Conservation (phyloP, 768 basidiomycete species). For the Suillus subalutaceus region DNA sequence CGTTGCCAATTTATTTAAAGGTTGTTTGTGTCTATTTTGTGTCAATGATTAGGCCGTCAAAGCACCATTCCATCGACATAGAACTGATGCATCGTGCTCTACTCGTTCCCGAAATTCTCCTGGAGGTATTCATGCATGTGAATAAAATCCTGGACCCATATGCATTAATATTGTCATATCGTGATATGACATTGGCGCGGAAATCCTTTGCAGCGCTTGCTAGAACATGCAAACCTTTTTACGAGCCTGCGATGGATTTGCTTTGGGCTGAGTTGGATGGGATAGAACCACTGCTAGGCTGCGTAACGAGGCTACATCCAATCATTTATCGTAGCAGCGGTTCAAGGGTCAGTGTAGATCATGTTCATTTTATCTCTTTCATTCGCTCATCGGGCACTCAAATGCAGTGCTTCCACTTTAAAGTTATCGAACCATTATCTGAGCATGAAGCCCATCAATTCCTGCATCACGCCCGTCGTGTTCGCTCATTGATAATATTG, state of each 20-base stretch:
- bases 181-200: background rate
- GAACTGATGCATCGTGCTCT: background rate
- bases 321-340: background rate
- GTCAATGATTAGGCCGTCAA: too few species aligned
- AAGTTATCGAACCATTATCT: background rate
- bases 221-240: slow-evolving; percentile 6
- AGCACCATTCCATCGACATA: too few species aligned
- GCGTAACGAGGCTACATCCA: background rate
- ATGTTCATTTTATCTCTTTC: background rate
- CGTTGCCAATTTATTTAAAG: too few species aligned
- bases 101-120: background rate
- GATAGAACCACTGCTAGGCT: background rate
- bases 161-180: background rate
- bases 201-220: slow-evolving; percentile 3
- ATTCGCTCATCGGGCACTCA: background rate
- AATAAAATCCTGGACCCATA: background rate
- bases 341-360: background rate
- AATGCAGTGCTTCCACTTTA: background rate
- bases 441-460: background rate
- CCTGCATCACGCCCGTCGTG: background rate
- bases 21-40: too few species aligned
- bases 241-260: background rate
- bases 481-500: background rate
- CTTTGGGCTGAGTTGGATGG: slow-evolving; percentile 4
- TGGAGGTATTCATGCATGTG: background rate